A percentile compares a stretch with the other conserved stretches of the same genome.
These are phyloP conservation scores for Aspergillus flavus DNA, from an alignment of 2,329 filamentous ascomycete species.

Conservation along the genomic window DNA sequence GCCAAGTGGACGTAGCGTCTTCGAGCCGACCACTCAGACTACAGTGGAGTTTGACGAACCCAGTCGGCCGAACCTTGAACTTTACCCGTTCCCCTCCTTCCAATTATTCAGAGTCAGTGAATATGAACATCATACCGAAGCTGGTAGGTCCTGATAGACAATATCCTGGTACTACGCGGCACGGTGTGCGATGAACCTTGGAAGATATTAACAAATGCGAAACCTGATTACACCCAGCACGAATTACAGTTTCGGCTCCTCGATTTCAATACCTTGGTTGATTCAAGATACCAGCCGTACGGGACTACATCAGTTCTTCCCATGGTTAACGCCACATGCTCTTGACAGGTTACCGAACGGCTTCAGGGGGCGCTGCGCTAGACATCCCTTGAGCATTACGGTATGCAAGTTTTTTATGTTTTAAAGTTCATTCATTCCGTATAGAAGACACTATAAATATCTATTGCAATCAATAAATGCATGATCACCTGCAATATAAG, in stretches of 20 bases:
- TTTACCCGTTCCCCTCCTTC: background rate
- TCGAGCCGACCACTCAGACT: background rate
- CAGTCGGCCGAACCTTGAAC: conserved; percentile 15
- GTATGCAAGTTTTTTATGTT: background rate
- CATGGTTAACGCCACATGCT: conserved; percentile 9
- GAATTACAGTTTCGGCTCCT: background rate
- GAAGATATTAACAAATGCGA: background rate
- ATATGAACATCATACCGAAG: conserved; percentile 1
- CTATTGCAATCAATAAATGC: background rate
- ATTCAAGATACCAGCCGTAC: conserved; percentile 7
- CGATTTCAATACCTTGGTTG: conserved; percentile 1
- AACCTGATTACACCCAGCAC: background rate
- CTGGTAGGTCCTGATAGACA: background rate
- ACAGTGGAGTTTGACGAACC: conserved; percentile 6
- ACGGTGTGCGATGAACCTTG: background rate
- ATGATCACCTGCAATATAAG: conserved; percentile 4
- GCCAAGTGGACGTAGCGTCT: conserved; percentile 3
- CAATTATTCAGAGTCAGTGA: background rate
- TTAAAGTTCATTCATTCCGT: background rate
- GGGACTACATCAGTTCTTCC: conserved; percentile 6
- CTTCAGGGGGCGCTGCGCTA: background rate
- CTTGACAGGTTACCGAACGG: background rate
- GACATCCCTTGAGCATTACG: background rate
- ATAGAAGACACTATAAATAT: conserved; percentile 1
- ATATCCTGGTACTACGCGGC: background rate